Evolutionary conservation across 208 protist genomes (phyloP).

Genomic region (Leishmania martiniquensis): DNA sequence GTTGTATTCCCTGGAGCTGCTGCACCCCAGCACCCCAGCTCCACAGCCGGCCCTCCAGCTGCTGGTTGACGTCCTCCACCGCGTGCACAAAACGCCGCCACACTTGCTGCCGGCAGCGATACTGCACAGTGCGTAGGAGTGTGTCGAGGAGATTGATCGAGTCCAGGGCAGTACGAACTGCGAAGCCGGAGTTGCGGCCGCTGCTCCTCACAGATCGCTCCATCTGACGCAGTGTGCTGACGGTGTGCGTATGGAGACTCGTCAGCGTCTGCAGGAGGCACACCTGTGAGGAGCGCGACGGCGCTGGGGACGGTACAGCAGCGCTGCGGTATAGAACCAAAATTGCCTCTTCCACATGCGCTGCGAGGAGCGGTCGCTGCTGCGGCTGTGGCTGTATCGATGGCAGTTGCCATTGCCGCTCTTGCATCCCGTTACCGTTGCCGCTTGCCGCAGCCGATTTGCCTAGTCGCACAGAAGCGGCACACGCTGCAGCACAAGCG

Average conservation of each 20-base stretch:
- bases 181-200: neutral
- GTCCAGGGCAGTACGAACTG: constrained; percentile 11
- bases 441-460: neutral
- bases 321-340: constrained; percentile 18
- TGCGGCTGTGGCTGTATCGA: neutral
- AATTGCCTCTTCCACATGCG: constrained; percentile 19
- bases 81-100: constrained; percentile 52
- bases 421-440: neutral
- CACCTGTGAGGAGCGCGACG: constrained; percentile 27
- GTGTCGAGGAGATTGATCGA: constrained; percentile 9
- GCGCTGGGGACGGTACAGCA: constrained; percentile 30
- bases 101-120: constrained; percentile 36
- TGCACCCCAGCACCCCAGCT: constrained; percentile 20
- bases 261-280: constrained; percentile 32
- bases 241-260: constrained; percentile 26
- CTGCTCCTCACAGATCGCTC: neutral
- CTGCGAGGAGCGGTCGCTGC: constrained; percentile 5
- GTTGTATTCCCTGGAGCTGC: neutral
- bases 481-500: constrained; percentile 14
- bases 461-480: constrained; percentile 2
- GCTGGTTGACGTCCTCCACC: constrained; percentile 58
- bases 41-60: constrained; percentile 31
- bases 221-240: constrained; percentile 23
- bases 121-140: constrained; percentile 37
- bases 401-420: neutral